A percentile compares a stretch with the other conserved stretches of the same genome.
phyloP scores from a whole-genome alignment of 768 basidiomycete genomes.

The Tricholoma bakamatsutake region DNA sequence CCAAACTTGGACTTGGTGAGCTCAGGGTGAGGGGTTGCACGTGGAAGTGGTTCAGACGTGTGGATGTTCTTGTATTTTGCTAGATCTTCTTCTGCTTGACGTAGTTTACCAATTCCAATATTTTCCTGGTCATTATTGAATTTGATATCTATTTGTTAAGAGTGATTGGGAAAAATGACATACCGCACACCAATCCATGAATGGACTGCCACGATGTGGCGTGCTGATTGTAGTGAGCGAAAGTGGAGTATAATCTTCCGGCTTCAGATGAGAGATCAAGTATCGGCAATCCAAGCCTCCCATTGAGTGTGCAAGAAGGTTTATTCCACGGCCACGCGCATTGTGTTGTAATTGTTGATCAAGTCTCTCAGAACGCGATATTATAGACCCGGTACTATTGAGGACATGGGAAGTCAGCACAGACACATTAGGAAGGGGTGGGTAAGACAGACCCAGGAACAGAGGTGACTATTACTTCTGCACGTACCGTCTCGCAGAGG shows the following conservation, averaged over 20 bases:
- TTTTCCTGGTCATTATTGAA: slow-evolving; percentile 50
- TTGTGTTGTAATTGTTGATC: slow-evolving; percentile 63
- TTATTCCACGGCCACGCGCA: slow-evolving; percentile 74
- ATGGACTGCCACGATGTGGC: slow-evolving; percentile 93
- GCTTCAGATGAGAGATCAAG: slow-evolving; percentile 81
- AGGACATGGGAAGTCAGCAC: background rate
- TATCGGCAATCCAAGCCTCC: slow-evolving; percentile 94
- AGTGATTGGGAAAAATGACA: slow-evolving; percentile 22
- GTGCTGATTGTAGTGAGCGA: slow-evolving; percentile 88
- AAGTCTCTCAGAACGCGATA: slow-evolving; percentile 70
- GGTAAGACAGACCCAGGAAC: slow-evolving; percentile 75
- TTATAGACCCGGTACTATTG: slow-evolving; percentile 81
- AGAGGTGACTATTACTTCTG: slow-evolving; percentile 92
- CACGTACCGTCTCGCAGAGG: slow-evolving; percentile 74
- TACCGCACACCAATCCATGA: slow-evolving; percentile 99
- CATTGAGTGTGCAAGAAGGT: slow-evolving; percentile 97
- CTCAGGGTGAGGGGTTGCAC: background rate
- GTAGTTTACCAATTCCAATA: slow-evolving; percentile 80
- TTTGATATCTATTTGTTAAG: background rate
- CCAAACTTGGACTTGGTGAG: slow-evolving; percentile 14
- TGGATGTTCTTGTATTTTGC: slow-evolving; percentile 5
- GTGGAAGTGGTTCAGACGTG: background rate
- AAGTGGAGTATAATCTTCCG: slow-evolving; percentile 76
- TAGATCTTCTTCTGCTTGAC: slow-evolving; percentile 32
- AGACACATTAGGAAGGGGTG: background rate